phyloP scores from a whole-genome alignment of 345 rosid species.

The Hibiscus trionum region DNA sequence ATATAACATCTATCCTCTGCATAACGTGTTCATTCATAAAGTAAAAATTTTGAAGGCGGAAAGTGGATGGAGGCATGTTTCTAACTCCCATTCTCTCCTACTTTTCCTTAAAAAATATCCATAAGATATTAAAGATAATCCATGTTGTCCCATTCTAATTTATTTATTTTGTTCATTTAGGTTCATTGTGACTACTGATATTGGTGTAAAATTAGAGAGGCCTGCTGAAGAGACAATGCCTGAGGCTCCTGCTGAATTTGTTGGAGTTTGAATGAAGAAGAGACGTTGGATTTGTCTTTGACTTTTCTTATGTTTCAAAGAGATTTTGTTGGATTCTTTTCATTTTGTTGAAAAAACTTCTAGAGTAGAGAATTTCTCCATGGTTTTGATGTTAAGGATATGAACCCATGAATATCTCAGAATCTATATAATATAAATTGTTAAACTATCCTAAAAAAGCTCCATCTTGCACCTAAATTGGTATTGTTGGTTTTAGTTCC shows the following conservation, averaged over 20 bases:
- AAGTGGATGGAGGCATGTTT: slow-evolving; percentile 76
- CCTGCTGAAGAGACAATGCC: slow-evolving; percentile 36
- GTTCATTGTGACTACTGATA: slow-evolving; percentile 85
- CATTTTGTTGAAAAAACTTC: neutral
- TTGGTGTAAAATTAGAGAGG: slow-evolving; percentile 78
- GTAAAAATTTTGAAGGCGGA: slow-evolving; percentile 94
- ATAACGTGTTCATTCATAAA: slow-evolving; percentile 82
- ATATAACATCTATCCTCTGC: slow-evolving; percentile 62
- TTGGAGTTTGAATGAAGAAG: slow-evolving; percentile 38
- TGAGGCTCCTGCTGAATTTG: slow-evolving; percentile 41
- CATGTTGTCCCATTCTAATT: neutral
- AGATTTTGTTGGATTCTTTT: neutral
- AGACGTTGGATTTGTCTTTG: neutral
- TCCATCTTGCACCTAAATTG: too few relatives aligned
- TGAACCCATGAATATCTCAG: neutral
- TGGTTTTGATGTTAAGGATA: slow-evolving; percentile 9
- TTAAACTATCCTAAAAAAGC: too few relatives aligned
- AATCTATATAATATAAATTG: neutral
- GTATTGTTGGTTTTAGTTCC: too few relatives aligned
- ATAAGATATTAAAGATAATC: neutral
- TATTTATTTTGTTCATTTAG: slow-evolving; percentile 21
- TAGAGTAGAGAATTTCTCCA: slow-evolving; percentile 3
- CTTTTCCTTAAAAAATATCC: neutral
- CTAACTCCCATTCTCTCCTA: neutral
- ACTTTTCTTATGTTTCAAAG: neutral